Percentiles rank a stretch among this genome's conserved stretches.
Conservation (phyloP, 164 flowering plant species). For the Vitis rotundifolia region DNA sequence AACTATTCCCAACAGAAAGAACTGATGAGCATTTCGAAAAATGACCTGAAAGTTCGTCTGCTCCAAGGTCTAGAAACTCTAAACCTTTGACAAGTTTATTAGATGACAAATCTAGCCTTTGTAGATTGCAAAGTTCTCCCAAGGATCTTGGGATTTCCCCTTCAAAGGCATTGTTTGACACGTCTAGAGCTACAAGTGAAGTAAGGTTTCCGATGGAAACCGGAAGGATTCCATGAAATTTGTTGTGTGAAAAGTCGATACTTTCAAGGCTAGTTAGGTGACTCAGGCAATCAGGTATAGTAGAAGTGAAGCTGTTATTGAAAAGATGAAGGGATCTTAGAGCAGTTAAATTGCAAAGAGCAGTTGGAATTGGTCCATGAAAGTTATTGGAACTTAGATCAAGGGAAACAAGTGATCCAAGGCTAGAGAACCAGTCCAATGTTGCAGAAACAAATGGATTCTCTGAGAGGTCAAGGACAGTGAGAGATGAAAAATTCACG, state of each 20-base stretch:
- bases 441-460: background rate
- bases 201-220: conserved; percentile 4
- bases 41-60: too few relatives aligned
- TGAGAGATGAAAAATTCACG: conserved; percentile 7
- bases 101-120: too few relatives aligned
- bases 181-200: background rate
- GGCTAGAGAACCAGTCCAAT: conserved; percentile 1
- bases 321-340: conserved; percentile 6
- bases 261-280: background rate
- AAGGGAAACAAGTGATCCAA: background rate
- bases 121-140: conserved; percentile 1
- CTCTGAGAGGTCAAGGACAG: background rate
- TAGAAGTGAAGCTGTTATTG: background rate
- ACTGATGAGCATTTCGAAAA: background rate
- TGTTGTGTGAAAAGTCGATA: too few relatives aligned
- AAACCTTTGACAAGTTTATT: too few relatives aligned
- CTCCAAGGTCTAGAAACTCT: too few relatives aligned
- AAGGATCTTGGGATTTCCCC: conserved; percentile 8
- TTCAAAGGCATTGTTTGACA: conserved; percentile 1
- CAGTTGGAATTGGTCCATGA: conserved; percentile 1
- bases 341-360: conserved; percentile 7
- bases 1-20: background rate
- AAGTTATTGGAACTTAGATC: background rate
- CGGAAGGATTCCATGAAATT: too few relatives aligned
- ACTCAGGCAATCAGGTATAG: conserved; percentile 9